Conservation (phyloP, 2,329 filamentous ascomycete species). For the Bipolaris victoriae region DNA sequence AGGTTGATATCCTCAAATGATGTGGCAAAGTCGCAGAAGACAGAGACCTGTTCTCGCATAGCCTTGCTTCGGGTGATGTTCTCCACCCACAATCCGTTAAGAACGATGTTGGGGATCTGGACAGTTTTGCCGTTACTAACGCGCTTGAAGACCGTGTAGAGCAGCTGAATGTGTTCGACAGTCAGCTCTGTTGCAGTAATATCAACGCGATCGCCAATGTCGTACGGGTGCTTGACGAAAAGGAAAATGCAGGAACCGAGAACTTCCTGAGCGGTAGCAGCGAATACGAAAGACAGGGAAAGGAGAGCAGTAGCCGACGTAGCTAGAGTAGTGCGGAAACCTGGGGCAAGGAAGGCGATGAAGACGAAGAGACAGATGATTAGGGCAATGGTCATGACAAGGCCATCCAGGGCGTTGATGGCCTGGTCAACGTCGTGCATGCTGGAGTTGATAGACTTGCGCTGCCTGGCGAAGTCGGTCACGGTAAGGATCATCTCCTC, state of each 20-base stretch:
- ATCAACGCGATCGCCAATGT: conserved; percentile 93
- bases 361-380: conserved; percentile 85
- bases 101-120: conserved; percentile 86
- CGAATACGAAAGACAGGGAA: conserved; percentile 96
- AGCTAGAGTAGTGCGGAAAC: conserved; percentile 82
- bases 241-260: conserved; percentile 98
- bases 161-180: conserved; percentile 91
- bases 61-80: conserved; percentile 90
- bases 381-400: conserved; percentile 81
- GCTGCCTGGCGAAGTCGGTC: conserved; percentile 80
- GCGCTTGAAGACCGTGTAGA: conserved; percentile 90
- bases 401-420: conserved; percentile 85
- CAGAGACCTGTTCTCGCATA: conserved; percentile 83
- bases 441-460: conserved; percentile 87
- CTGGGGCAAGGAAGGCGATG: conserved; percentile 85
- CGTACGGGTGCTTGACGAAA: conserved; percentile 97
- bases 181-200: conserved; percentile 73
- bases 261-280: conserved; percentile 89
- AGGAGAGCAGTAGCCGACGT: conserved; percentile 91
- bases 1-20: conserved; percentile 87
- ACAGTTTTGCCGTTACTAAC: conserved; percentile 80
- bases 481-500: conserved; percentile 94
- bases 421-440: conserved; percentile 98
- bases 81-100: conserved; percentile 94
- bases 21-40: conserved; percentile 86